A percentile compares a stretch with the other conserved stretches of the same genome.
Evolutionary conservation across 108 stramenopile genomes (phyloP).

Genomic region (Cyclotella cryptica): DNA sequence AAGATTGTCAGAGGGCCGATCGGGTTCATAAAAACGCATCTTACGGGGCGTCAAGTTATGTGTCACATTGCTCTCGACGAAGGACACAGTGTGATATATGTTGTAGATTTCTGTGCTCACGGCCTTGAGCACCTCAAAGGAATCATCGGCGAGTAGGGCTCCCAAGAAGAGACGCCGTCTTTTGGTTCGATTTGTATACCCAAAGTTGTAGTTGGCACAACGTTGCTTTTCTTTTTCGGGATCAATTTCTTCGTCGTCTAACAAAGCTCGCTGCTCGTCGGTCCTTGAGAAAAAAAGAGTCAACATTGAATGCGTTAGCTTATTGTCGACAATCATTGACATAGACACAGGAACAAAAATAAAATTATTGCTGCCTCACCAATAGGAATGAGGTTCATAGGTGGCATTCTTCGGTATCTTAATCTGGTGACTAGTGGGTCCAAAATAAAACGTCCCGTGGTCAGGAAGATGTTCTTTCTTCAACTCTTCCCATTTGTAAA

Average conservation of each 20-base stretch:
- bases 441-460: slow-evolving; percentile 28
- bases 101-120: slow-evolving; percentile 58
- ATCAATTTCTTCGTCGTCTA: slow-evolving; percentile 32
- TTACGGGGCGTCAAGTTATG: slow-evolving; percentile 40
- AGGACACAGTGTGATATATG: slow-evolving; percentile 54
- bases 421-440: slow-evolving; percentile 14
- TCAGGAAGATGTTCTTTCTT: slow-evolving; percentile 9
- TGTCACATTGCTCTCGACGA: slow-evolving; percentile 67
- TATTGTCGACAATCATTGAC: neutral
- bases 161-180: slow-evolving; percentile 56
- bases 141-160: slow-evolving; percentile 58
- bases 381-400: slow-evolving; percentile 8
- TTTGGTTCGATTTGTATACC: slow-evolving; percentile 12
- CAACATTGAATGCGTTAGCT: neutral
- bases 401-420: neutral
- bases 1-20: slow-evolving; percentile 14
- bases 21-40: slow-evolving; percentile 34
- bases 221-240: slow-evolving; percentile 22
- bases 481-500: slow-evolving; percentile 17
- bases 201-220: slow-evolving; percentile 42
- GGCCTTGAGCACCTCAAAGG: slow-evolving; percentile 42
- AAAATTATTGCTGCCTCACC: neutral
- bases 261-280: slow-evolving; percentile 12
- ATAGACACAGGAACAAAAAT: neutral
- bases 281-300: neutral